Base-by-base conservation (phyloP, 306 rosid genomes). In the Herpetospermum pedunculosum region DNA sequence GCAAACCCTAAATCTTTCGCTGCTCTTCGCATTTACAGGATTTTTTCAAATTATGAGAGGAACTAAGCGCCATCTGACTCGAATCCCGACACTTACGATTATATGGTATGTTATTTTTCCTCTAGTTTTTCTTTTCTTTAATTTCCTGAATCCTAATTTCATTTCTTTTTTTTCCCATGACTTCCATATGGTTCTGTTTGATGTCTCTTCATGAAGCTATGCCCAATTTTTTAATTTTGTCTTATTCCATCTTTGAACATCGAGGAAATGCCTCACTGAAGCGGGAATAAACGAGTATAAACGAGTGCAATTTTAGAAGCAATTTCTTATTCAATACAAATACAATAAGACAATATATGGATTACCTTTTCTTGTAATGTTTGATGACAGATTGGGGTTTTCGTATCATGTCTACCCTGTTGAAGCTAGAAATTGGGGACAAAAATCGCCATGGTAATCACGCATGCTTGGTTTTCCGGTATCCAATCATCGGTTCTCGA, bases 331-430 rank as follows among this genome's bases (percentile, higher is more conserved):
- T n/a, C n/a, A n/a, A n/a, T n/a, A n/a, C n/a, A n/a, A n/a, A n/a
- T n/a, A n/a, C n/a, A n/a, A n/a, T n/a, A n/a, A n/a, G n/a, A n/a
- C n/a, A n/a, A n/a, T n/a, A n/a, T n/a, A n/a, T n/a, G n/a, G n/a
- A n/a, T n/a, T n/a, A n/a, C n/a, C n/a, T n/a, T 95, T 95, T 76
- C 83, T 87, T 44, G 89, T 82, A 46, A 84, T 91, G 96, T 88
- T 95, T 75, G 90, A 95, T 41, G 97, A 95, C 83, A 16, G 99
- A 95, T 83, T 89, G 96, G 97, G 97, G 99, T 63, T 95, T 95
- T 54, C 96, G 97, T 41, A 91, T 95, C 70, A 87, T 95, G 96
- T 83, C 97, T 14, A 88, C 87, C 52, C 77, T 95, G 57, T 59
- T 85, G 77, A 95, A 89, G 87, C 99, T 95, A 40, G 99, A 95